phyloP scores from a whole-genome alignment of 2,329 filamentous ascomycete species.

The Stagonosporopsis rhizophila region DNA sequence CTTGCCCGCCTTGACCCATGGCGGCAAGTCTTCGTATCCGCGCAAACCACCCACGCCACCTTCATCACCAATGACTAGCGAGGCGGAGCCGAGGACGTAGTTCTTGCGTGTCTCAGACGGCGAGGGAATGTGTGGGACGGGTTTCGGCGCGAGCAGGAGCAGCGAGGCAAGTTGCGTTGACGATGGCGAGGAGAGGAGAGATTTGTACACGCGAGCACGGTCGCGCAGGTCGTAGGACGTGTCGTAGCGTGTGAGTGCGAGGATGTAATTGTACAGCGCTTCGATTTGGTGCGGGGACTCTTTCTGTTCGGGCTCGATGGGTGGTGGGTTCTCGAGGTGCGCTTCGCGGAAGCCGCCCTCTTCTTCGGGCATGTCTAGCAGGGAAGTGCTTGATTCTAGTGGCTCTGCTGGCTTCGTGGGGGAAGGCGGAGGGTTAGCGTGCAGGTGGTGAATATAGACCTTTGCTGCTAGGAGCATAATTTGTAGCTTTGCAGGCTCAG shows the following conservation, averaged over 20 bases:
- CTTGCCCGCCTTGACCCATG: conserved; percentile 80
- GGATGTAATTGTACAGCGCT: conserved; percentile 81
- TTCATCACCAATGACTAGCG: conserved; percentile 80
- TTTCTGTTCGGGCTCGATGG: conserved; percentile 24
- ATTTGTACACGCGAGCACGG: conserved; percentile 84
- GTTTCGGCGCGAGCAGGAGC: conserved; percentile 91
- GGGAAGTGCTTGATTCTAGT: conserved; percentile 28
- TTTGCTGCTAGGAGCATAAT: conserved; percentile 95
- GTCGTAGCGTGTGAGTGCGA: conserved; percentile 88
- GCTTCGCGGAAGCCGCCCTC: conserved; percentile 45
- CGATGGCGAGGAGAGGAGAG: conserved; percentile 77
- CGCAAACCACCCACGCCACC: conserved; percentile 71
- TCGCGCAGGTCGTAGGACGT: conserved; percentile 95
- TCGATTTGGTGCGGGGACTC: conserved; percentile 71
- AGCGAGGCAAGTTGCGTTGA: conserved; percentile 85
- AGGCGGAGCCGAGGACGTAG: conserved; percentile 82
- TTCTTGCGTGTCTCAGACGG: conserved; percentile 84
- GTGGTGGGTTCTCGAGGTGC: conserved; percentile 27
- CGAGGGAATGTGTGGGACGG: conserved; percentile 86
- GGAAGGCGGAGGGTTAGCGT: conserved; percentile 60
- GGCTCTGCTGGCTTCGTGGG: conserved; percentile 44
- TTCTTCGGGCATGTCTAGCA: conserved; percentile 45
- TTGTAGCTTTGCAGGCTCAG: conserved; percentile 85
- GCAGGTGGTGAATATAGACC: conserved; percentile 89
- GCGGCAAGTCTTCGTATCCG: conserved; percentile 83